phyloP scores from a whole-genome alignment of 495 filamentous ascomycete genomes.

The Tetracladium marchalianum region DNA sequence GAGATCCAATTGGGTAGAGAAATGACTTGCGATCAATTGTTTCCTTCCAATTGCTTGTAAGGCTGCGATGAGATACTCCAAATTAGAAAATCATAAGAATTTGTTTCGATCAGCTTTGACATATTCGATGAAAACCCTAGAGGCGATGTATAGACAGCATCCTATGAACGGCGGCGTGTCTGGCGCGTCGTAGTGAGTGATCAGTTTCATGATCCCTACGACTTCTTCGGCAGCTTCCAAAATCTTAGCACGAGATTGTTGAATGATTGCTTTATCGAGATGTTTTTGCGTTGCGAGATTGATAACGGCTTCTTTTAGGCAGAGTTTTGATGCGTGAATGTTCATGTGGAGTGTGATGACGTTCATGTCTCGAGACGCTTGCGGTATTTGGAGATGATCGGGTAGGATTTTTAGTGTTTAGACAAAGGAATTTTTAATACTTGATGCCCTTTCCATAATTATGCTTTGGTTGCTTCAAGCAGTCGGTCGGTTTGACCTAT shows the following conservation, averaged over 20 bases:
- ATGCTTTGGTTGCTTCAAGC: constrained; percentile 70
- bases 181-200: constrained; percentile 75
- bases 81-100: constrained; percentile 61
- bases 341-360: constrained; percentile 92
- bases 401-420: constrained; percentile 79
- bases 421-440: constrained; percentile 79
- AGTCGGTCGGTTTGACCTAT: constrained; percentile 72
- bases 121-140: constrained; percentile 89
- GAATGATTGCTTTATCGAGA: constrained; percentile 59
- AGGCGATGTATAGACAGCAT: constrained; percentile 89
- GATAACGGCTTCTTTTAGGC: constrained; percentile 95
- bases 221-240: constrained; percentile 91
- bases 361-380: constrained; percentile 65
- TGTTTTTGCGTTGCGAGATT: constrained; percentile 87
- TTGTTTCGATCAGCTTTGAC: constrained; percentile 76
- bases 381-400: constrained; percentile 65
- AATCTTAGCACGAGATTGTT: constrained; percentile 81
- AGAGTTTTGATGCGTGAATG: constrained; percentile 91
- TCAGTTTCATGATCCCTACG: constrained; percentile 86
- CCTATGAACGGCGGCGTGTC: constrained; percentile 87
- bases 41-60: constrained; percentile 78
- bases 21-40: constrained; percentile 87
- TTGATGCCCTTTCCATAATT: constrained; percentile 91
- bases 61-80: constrained; percentile 79
- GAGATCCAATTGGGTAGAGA: constrained; percentile 84